Conservation (phyloP, 1,284 basidiomycete genomes). For the Ceratorhiza oryzae-sativae region DNA sequence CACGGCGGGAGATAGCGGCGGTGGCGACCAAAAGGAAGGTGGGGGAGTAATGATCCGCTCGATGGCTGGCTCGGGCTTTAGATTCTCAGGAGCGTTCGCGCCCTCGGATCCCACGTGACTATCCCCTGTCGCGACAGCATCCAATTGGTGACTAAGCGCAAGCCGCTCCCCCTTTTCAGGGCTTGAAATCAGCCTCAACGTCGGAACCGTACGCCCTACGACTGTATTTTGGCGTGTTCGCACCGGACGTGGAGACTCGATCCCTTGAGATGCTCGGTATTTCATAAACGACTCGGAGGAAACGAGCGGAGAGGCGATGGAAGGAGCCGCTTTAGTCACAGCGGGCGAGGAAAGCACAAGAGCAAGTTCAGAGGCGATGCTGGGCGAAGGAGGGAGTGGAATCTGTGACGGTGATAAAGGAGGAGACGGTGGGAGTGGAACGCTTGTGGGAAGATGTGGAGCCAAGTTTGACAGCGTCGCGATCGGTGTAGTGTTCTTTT, state of each 20-base stretch:
- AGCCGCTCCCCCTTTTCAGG: slow-evolving; percentile 12
- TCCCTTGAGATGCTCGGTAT: slow-evolving; percentile 21
- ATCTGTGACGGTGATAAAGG: background rate
- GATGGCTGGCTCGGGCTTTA: slow-evolving; percentile 12
- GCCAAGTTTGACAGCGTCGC: background rate
- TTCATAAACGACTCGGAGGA: slow-evolving; percentile 33
- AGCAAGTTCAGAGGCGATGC: background rate
- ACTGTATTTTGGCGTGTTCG: slow-evolving; percentile 27
- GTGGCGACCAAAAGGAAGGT: slow-evolving; percentile 30
- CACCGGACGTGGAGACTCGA: slow-evolving; percentile 28
- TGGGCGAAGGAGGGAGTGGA: slow-evolving; percentile 14
- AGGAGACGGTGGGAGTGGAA: background rate
- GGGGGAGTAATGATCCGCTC: slow-evolving; percentile 35
- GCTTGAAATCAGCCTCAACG: slow-evolving; percentile 22
- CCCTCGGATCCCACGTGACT: background rate
- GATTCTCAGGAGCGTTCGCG: slow-evolving; percentile 2
- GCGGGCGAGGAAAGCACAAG: background rate
- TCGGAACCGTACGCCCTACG: slow-evolving; percentile 14
- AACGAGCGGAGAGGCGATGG: slow-evolving; percentile 12
- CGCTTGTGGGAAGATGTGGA: background rate
- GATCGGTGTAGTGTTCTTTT: background rate
- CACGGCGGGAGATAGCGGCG: slow-evolving; percentile 14
- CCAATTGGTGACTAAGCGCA: background rate
- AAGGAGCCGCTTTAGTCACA: background rate
- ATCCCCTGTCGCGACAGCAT: background rate